These are phyloP conservation scores for Apiotrichum akiyoshidainum DNA, from an alignment of 1,284 basidiomycete genomes.

Conservation along the genomic window DNA sequence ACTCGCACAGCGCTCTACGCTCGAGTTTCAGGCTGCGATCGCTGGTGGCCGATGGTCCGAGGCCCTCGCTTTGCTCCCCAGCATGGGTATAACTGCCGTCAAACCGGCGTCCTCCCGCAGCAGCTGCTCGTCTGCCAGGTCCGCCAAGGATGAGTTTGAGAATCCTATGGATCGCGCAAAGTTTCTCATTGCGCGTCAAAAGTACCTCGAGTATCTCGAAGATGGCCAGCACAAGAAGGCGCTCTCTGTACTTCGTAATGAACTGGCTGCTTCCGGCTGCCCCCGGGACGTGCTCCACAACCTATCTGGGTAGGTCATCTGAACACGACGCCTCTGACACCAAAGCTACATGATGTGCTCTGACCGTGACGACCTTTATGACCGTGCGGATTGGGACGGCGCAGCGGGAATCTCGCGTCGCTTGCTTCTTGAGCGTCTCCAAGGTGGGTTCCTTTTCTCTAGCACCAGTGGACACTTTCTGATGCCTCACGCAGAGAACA, in stretches of 20 bases:
- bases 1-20: constrained; percentile 74
- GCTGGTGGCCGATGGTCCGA: constrained; percentile 79
- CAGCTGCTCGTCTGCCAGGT: constrained; percentile 32
- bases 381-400: constrained; percentile 85
- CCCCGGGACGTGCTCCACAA: constrained; percentile 75
- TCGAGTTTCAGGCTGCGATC: constrained; percentile 76
- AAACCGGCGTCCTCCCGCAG: constrained; percentile 28
- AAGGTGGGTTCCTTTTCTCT: constrained; percentile 60
- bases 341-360: constrained; percentile 82
- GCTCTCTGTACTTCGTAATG: constrained; percentile 77
- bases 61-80: constrained; percentile 68
- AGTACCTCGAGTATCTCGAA: constrained; percentile 93
- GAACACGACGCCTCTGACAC: not conserved
- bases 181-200: constrained; percentile 88
- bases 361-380: constrained; percentile 74
- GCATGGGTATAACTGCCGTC: constrained; percentile 57
- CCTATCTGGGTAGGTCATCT: constrained; percentile 67
- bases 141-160: constrained; percentile 24
- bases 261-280: constrained; percentile 73
- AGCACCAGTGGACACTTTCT: constrained; percentile 3
- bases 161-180: constrained; percentile 62
- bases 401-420: constrained; percentile 72
- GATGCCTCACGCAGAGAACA: constrained; percentile 60
- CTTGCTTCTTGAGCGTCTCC: constrained; percentile 71
- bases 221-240: constrained; percentile 75